Percentiles rank a stretch among this genome's conserved stretches.
Evolutionary conservation across 1,139 yeast genomes (phyloP).

Genomic region (Geotrichum aggregatum): DNA sequence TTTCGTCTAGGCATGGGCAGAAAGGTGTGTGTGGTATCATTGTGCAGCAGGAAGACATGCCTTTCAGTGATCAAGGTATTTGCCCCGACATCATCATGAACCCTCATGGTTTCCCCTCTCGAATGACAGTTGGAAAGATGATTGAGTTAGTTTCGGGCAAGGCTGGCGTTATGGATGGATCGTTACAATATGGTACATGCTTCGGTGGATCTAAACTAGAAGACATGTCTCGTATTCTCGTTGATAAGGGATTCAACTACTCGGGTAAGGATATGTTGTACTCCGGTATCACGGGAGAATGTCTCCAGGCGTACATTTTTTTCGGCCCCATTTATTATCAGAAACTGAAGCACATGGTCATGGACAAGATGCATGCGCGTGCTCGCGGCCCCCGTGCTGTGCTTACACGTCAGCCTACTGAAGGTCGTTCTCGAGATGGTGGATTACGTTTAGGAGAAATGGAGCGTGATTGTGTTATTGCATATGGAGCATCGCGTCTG

Average conservation of each 20-base stretch:
- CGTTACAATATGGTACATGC: constrained; percentile 93
- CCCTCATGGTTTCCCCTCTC: constrained; percentile 98
- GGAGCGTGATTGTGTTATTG: constrained; percentile 99
- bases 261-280: constrained; percentile 97
- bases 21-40: constrained; percentile 98
- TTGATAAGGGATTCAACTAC: constrained; percentile 87
- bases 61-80: constrained; percentile 86
- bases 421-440: constrained; percentile 98
- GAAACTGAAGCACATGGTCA: constrained; percentile 96
- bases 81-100: constrained; percentile 96
- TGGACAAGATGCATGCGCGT: constrained; percentile 99
- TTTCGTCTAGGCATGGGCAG: constrained; percentile 95
- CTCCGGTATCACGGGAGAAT: constrained; percentile 98
- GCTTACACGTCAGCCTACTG: constrained; percentile 96
- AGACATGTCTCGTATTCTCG: constrained; percentile 90
- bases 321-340: constrained; percentile 98
- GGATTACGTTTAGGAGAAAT: constrained; percentile 98
- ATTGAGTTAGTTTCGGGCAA: constrained; percentile 93
- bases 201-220: constrained; percentile 94
- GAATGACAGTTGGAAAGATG: constrained; percentile 99
- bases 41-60: constrained; percentile 94
- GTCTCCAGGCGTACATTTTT: constrained; percentile 93
- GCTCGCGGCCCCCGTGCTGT: constrained; percentile 99
- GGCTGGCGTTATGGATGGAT: constrained; percentile 92
- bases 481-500: constrained; percentile 96